These are phyloP conservation scores for Entomortierella chlamydospora DNA, from an alignment of 192 early-diverging fungal genomes.

Conservation along the genomic window DNA sequence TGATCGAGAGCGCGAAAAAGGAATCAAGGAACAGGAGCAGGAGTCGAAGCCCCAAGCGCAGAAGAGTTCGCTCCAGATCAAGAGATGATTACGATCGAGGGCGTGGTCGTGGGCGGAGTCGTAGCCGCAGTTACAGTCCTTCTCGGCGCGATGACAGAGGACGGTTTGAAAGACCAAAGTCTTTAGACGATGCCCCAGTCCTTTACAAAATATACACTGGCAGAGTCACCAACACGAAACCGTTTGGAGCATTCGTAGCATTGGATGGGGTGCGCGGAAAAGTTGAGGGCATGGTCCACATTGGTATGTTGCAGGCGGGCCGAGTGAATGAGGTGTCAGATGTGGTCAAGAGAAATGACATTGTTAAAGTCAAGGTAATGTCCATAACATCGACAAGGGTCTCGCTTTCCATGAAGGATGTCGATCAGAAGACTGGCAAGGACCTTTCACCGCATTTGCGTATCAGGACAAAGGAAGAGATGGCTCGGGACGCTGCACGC, in stretches of 20 bases:
- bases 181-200: constrained; percentile 81
- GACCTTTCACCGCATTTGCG: constrained; percentile 88
- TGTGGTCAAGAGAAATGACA: constrained; percentile 84
- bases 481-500: constrained; percentile 65
- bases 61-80: constrained; percentile 46
- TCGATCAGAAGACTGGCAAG: constrained; percentile 91
- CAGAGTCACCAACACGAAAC: constrained; percentile 82
- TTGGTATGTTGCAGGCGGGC: constrained; percentile 73
- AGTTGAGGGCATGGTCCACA: constrained; percentile 92
- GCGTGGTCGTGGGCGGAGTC: constrained; percentile 13
- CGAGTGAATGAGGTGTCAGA: constrained; percentile 85
- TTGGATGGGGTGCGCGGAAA: constrained; percentile 83
- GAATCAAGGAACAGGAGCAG: constrained; percentile 47
- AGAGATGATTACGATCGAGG: constrained; percentile 20
- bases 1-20: constrained; percentile 51
- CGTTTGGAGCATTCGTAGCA: constrained; percentile 94
- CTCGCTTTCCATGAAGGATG: constrained; percentile 95
- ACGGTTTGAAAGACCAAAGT: constrained; percentile 29
- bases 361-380: constrained; percentile 96
- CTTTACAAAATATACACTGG: constrained; percentile 95
- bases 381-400: constrained; percentile 86
- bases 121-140: constrained; percentile 47
- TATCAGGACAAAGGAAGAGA: constrained; percentile 72
- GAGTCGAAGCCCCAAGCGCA: constrained; percentile 45
- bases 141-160: constrained; percentile 42